phyloP scores from a whole-genome alignment of 169 alveolate species.

The Eimeria sp. region DNA sequence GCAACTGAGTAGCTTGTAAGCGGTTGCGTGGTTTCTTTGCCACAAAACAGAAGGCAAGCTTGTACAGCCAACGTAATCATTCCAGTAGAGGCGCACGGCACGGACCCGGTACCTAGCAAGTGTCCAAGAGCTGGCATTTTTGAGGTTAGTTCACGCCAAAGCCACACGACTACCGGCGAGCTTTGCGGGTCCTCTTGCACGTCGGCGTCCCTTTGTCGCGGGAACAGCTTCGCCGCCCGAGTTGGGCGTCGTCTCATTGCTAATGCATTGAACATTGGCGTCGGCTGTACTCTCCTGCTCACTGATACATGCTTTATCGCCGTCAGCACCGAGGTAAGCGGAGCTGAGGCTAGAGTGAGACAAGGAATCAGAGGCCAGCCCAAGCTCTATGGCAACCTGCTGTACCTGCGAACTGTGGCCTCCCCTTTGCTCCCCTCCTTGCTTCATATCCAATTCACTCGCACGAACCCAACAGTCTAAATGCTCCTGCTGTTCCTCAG shows the following conservation, averaged over 20 bases:
- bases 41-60: background rate
- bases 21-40: background rate
- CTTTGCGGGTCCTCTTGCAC: background rate
- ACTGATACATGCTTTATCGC: background rate
- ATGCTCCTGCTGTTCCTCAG: background rate
- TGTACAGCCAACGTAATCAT: background rate
- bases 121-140: background rate
- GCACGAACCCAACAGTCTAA: background rate
- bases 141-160: background rate
- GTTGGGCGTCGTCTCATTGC: background rate
- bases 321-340: background rate
- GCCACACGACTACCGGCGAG: slow-evolving; percentile 54
- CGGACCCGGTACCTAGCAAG: background rate
- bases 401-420: background rate
- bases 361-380: background rate
- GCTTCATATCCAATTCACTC: background rate
- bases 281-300: slow-evolving; percentile 3
- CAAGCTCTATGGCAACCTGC: background rate
- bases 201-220: slow-evolving; percentile 1
- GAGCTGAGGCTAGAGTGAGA: background rate
- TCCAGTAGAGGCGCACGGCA: background rate
- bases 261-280: background rate
- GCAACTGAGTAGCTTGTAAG: background rate
- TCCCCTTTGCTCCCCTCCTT: no score
- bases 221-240: background rate